Conservation (phyloP, 129 eudicot genomes). For the Saposhnikovia divaricata region DNA sequence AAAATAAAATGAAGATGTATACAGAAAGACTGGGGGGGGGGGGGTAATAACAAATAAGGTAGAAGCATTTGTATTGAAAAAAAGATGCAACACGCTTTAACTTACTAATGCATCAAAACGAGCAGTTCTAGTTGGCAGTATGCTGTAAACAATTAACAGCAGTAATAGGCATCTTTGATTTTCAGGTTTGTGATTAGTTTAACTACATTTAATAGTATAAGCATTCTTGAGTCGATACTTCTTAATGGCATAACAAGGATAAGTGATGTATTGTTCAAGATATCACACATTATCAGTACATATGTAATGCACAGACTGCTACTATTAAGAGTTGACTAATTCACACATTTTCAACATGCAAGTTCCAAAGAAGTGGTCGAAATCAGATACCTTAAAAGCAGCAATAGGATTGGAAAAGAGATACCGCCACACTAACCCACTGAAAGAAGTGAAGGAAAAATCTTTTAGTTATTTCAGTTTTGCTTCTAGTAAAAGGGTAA, state of each 20-base stretch:
- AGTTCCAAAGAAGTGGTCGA: constrained; percentile 2
- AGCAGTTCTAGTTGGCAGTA: neutral
- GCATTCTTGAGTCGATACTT: neutral
- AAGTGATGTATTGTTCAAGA: neutral
- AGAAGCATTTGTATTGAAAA: neutral
- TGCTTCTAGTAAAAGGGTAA: constrained; percentile 7
- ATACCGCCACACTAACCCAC: constrained; percentile 88
- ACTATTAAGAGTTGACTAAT: neutral
- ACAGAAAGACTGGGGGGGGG: neutral
- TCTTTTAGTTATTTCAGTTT: constrained; percentile 15
- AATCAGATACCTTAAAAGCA: constrained; percentile 66
- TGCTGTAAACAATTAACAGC: neutral
- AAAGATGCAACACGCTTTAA: neutral
- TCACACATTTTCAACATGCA: neutral
- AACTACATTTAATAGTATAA: neutral
- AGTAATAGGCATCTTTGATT: neutral
- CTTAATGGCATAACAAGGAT: neutral
- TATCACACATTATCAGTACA: neutral
- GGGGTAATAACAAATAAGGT: neutral
- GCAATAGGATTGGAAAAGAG: constrained; percentile 89
- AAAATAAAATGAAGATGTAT: too few species aligned
- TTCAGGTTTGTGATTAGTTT: neutral
- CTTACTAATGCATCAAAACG: neutral
- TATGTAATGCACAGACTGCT: neutral
- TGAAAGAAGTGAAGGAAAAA: constrained; percentile 23